phyloP scores from a whole-genome alignment of 345 rosid genomes.

The Eucalyptus sp. region DNA sequence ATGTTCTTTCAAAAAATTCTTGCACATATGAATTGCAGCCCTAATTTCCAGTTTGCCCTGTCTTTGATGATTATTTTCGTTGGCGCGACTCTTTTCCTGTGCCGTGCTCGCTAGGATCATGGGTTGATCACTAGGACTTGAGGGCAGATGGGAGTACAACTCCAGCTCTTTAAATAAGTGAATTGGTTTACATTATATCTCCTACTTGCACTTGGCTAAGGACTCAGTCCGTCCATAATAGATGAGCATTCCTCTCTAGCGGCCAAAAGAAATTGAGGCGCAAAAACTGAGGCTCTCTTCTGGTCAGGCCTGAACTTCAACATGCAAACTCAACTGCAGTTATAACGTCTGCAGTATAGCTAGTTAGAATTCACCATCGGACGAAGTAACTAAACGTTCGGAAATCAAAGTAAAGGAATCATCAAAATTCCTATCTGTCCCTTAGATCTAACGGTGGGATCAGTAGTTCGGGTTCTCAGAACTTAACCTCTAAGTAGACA shows the following conservation, averaged over 20 bases:
- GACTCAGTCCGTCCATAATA: not conserved
- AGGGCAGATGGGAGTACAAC: not conserved
- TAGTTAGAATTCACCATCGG: not conserved
- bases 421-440: not conserved
- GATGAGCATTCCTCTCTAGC: not conserved
- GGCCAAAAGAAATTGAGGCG: not conserved
- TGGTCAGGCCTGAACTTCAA: not conserved
- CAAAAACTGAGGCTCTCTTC: not conserved
- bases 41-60: not conserved
- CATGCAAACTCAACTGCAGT: not conserved
- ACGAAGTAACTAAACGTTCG: not conserved
- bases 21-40: not conserved
- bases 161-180: not conserved
- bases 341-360: not conserved
- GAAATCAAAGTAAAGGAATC: not conserved
- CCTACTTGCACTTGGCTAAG: not conserved
- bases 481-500: not conserved
- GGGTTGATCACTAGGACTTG: not conserved
- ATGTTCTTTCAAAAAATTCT: not conserved
- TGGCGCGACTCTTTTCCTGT: not conserved
- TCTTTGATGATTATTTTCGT: not conserved
- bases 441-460: not conserved
- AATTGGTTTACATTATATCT: not conserved
- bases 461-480: not conserved
- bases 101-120: not conserved